Conservation (phyloP, 2,329 filamentous ascomycete species). For the Hortaea sp. region DNA sequence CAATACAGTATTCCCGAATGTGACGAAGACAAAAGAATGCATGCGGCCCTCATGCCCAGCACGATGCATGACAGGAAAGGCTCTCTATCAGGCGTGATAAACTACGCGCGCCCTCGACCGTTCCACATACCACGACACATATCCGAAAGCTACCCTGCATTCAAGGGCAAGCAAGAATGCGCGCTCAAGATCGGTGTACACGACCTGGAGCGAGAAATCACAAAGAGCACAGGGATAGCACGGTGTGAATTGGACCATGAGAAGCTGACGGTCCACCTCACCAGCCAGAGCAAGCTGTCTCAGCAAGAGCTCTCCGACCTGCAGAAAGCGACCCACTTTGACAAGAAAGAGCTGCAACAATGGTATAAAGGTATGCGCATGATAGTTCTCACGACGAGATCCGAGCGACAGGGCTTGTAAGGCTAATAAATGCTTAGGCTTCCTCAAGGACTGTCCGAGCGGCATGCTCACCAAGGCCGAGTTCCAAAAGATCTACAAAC, state of each 20-base stretch:
- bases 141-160: constrained; percentile 22
- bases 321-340: constrained; percentile 94
- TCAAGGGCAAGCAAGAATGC: constrained; percentile 22
- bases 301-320: constrained; percentile 92
- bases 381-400: not conserved
- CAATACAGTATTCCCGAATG: constrained; percentile 13
- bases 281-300: constrained; percentile 94
- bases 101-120: constrained; percentile 25
- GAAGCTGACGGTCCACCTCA: constrained; percentile 22
- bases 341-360: constrained; percentile 99
- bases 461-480: constrained; percentile 96
- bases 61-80: not conserved
- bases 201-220: constrained; percentile 22
- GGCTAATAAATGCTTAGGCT: constrained; percentile 50
- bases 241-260: constrained; percentile 17
- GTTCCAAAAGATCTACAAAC: constrained; percentile 99
- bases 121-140: constrained; percentile 22
- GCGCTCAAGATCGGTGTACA: constrained; percentile 23
- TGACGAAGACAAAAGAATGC: constrained; percentile 13
- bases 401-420: not conserved
- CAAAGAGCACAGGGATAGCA: constrained; percentile 17
- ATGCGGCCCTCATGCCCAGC: constrained; percentile 14
- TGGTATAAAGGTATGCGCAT: constrained; percentile 86
- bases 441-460: constrained; percentile 94
- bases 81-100: constrained; percentile 16